phyloP scores from a whole-genome alignment of 2,329 filamentous ascomycete species.

The Fusarium sp. region DNA sequence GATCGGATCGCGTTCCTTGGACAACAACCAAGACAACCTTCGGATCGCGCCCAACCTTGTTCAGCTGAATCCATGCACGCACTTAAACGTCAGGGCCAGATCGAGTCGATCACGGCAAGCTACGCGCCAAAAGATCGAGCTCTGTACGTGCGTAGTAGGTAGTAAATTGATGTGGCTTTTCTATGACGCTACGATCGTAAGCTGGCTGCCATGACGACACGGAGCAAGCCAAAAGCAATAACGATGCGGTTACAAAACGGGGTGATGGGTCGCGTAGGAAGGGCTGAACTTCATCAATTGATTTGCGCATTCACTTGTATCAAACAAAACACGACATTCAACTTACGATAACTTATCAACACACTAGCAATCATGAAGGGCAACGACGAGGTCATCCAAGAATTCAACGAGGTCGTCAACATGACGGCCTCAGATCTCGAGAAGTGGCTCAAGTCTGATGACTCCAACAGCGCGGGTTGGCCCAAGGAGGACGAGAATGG shows the following conservation, averaged over 20 bases:
- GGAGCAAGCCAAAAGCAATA: slow-evolving; percentile 26
- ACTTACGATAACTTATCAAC: neutral
- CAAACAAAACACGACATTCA: neutral
- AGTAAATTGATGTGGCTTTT: slow-evolving; percentile 9
- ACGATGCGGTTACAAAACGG: slow-evolving; percentile 15
- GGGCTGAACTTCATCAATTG: neutral
- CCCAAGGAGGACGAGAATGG: slow-evolving; percentile 67
- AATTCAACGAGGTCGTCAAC: slow-evolving; percentile 76
- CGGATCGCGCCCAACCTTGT: slow-evolving; percentile 2
- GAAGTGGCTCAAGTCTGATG: slow-evolving; percentile 70
- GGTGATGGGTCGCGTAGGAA: neutral
- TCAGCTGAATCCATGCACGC: slow-evolving; percentile 29
- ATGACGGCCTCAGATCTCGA: slow-evolving; percentile 72
- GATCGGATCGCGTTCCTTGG: slow-evolving; percentile 35
- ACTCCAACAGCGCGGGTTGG: slow-evolving; percentile 71
- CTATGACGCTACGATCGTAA: slow-evolving; percentile 39
- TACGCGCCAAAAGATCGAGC: slow-evolving; percentile 3
- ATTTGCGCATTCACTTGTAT: neutral
- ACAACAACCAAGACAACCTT: slow-evolving; percentile 12
- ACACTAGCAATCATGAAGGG: slow-evolving; percentile 42
- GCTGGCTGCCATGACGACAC: slow-evolving; percentile 39
- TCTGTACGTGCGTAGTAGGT: too few relatives aligned
- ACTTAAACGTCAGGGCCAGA: slow-evolving; percentile 27
- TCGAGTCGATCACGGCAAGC: slow-evolving; percentile 17
- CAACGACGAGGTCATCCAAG: slow-evolving; percentile 56